Evolutionary conservation across 2,329 filamentous ascomycete species (phyloP), one percentile per base, ranked within the genome.

Genomic region (Cryphonectria japonica): DNA sequence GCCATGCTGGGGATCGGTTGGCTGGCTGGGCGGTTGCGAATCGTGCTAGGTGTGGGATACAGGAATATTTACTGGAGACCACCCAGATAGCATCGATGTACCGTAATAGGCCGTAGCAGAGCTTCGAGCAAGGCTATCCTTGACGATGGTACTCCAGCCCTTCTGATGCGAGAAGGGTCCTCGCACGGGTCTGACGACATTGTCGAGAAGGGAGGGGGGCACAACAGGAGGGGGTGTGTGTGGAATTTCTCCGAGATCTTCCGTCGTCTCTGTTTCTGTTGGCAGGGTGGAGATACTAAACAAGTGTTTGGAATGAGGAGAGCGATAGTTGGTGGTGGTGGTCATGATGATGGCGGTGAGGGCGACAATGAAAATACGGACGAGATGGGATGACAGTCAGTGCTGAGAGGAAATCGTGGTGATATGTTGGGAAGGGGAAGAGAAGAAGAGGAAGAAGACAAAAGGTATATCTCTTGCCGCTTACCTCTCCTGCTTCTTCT

Each of bases 111-210:
- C 59, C 59, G 26, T 61, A n/a, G 59, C 59, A 59, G 26, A 5
- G 26, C 26, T 29, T 59, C n/a, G 26, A 41, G 60, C 60, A 69
- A 60, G 67, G 59, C 59, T 63, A 69, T 69, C 67, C 67, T 57
- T 59, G 66, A 41, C 41, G 34, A 2, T 43, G 26, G 14, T 9
- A n/a, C 60, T 34, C 65, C 69, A 43, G 63, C 60, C 37, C 57
- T 69, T 19, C 5, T 46, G 61, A 61, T 72, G 71, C 62, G 68
- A 66, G 34, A 69, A 71, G 69, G 66, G 66, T 68, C 67, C 67
- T 63, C 32, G 61, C 16, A 59, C 61, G 63, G 71, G 66, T 71
- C 69, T 69, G 66, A 65, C 66, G 67, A 67, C 52, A 69, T 71
- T 61, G 37, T 26, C 37, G 54, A 32, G 14, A 13, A 59, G 2